Conservation (phyloP, 495 filamentous ascomycete species). For the Thozetella sp. region DNA sequence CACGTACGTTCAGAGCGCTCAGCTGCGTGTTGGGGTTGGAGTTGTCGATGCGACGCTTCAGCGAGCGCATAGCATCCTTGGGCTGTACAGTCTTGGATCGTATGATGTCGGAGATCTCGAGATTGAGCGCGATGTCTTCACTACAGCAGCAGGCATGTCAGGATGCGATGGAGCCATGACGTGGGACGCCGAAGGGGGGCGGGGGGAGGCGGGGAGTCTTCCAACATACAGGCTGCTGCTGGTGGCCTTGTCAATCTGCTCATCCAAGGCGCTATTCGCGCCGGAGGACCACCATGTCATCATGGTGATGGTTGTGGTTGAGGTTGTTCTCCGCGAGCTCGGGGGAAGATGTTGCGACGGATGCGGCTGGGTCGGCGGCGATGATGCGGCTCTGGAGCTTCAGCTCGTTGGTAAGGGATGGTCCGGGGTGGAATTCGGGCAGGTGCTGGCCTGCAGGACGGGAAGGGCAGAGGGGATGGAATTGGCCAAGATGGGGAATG, state of each 20-base stretch:
- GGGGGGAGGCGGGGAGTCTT: conserved; percentile 2
- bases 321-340: background rate
- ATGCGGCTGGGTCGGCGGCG: background rate
- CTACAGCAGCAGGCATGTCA: conserved; percentile 43
- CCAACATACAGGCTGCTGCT: conserved; percentile 79
- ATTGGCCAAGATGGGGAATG: background rate
- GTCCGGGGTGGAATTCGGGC: background rate
- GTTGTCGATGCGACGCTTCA: conserved; percentile 92
- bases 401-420: no score
- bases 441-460: background rate
- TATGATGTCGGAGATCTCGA: conserved; percentile 96
- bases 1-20: conserved; percentile 80
- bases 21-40: conserved; percentile 96
- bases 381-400: background rate
- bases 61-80: conserved; percentile 94
- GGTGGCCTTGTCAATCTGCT: conserved; percentile 94
- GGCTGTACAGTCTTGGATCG: conserved; percentile 95
- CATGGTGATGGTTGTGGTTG: conserved; percentile 37
- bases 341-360: conserved; percentile 8
- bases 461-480: background rate
- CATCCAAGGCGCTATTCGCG: conserved; percentile 81
- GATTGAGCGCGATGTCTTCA: conserved; percentile 93
- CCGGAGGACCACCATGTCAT: conserved; percentile 93
- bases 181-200: conserved; percentile 8
- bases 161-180: conserved; percentile 1